Evolutionary conservation across 306 rosid genomes (phyloP), one percentile per base, ranked within the genome.

Genomic region (Cicer pinnatifidum): DNA sequence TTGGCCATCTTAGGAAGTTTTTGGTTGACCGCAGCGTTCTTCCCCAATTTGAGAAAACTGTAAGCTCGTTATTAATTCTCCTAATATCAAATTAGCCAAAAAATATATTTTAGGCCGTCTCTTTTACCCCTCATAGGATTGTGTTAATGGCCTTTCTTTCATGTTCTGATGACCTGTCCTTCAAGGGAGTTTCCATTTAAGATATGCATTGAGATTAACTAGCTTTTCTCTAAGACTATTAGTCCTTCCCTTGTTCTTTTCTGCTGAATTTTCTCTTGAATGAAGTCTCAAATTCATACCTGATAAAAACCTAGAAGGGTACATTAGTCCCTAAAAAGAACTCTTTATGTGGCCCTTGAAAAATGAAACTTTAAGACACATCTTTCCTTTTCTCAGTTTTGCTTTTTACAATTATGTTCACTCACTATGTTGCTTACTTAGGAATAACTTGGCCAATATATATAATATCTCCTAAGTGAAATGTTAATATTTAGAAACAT

Each of bases 21-120:
- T 81, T 93, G 83, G 98, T 93, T 62, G 98, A 93, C 79, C 98
- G 79, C 53, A 88, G 90, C 45, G 89, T 91, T 82, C 87, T 93
- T 86, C 97, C 97, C 57, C 85, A 89, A 16, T 93, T 89, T 87
- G 97, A 91, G 82, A 93, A 88, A 82, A 81, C 64, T 75, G 98
- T 93, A 87, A 92, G 98, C 46, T 40, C 38, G 4, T 52, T 47
- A n/a, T 66, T 58, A 11, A 58, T 58, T 75, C 61, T 11, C 80
- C 53, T 33, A 47, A 35, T 38, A n/a, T 46, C 6, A 11, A 68
- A 52, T 43, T 47, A 46, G 75, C 57, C 17, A 65, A 50, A 23
- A 67, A 23, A 69, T 38, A 66, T 13, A 50, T 59, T 38, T 80
- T 48, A 50, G 13, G 37, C 20, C 69, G 61, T 74, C 20, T 68